Evolutionary conservation across 257 asterid species (phyloP).

Genomic region (Jaltomata sinuosa): DNA sequence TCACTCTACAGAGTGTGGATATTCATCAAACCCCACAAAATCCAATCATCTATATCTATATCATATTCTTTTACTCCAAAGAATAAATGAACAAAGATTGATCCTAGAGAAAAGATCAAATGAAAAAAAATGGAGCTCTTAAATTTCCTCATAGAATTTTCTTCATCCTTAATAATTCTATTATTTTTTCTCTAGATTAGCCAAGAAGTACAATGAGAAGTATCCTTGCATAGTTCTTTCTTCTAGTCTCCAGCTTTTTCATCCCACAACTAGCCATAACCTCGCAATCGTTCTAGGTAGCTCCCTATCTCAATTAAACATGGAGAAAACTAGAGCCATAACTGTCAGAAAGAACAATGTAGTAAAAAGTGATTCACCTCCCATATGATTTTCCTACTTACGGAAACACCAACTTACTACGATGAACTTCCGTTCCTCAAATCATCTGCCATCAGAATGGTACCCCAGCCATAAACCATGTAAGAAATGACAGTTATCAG

Average conservation of each 20-base stretch:
- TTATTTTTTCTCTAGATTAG: neutral
- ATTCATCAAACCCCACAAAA: neutral
- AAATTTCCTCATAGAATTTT: neutral
- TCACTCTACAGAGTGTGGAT: neutral
- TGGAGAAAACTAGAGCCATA: neutral
- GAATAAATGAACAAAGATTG: neutral
- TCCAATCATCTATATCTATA: neutral
- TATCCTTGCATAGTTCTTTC: neutral
- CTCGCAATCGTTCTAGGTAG: neutral
- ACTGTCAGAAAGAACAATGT: neutral
- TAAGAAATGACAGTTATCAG: neutral
- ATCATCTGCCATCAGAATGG: neutral
- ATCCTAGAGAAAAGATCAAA: neutral
- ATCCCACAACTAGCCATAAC: neutral
- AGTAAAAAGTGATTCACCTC: neutral
- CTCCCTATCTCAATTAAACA: neutral
- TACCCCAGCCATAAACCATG: neutral
- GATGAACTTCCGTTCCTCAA: neutral
- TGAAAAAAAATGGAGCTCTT: neutral
- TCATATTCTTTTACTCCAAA: neutral
- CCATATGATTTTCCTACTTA: neutral
- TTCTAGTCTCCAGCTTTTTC: neutral
- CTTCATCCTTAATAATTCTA: neutral
- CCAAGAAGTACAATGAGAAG: neutral
- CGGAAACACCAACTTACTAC: neutral